These are phyloP conservation scores for Funneliformis mosseae DNA, from an alignment of 192 early-diverging fungal genomes.

Conservation along the genomic window DNA sequence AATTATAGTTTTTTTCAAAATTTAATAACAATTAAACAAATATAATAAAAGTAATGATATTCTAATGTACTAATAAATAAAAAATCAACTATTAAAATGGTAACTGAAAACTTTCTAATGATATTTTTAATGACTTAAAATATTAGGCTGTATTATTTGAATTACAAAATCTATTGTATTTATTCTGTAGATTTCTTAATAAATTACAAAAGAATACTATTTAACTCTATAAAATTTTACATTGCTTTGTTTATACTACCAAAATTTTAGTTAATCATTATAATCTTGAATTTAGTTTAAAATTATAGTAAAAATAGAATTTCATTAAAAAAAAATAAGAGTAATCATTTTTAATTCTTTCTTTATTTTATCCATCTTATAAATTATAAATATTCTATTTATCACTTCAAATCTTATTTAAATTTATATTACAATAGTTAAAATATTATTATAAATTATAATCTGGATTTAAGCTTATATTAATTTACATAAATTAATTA, in stretches of 20 bases:
- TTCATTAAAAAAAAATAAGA: background rate
- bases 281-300: background rate
- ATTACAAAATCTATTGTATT: conserved; percentile 7
- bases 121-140: conserved; percentile 3
- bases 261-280: background rate
- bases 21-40: background rate
- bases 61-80: background rate
- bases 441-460: conserved; percentile 21
- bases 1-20: conserved; percentile 1
- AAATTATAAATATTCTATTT: background rate
- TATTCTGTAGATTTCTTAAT: conserved; percentile 5
- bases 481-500: background rate
- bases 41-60: conserved; percentile 2
- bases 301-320: background rate
- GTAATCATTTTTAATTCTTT: background rate
- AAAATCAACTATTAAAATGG: background rate
- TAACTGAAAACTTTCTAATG: background rate
- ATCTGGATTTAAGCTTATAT: background rate
- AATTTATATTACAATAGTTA: conserved; percentile 6
- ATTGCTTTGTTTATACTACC: background rate
- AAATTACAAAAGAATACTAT: conserved; percentile 2
- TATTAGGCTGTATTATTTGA: background rate
- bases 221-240: background rate
- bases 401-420: background rate
- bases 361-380: background rate